A percentile compares a stretch with the other conserved stretches of the same genome.
These are phyloP conservation scores for Nakazawaea sp. DNA, from an alignment of 805 yeast species.

Conservation along the genomic window DNA sequence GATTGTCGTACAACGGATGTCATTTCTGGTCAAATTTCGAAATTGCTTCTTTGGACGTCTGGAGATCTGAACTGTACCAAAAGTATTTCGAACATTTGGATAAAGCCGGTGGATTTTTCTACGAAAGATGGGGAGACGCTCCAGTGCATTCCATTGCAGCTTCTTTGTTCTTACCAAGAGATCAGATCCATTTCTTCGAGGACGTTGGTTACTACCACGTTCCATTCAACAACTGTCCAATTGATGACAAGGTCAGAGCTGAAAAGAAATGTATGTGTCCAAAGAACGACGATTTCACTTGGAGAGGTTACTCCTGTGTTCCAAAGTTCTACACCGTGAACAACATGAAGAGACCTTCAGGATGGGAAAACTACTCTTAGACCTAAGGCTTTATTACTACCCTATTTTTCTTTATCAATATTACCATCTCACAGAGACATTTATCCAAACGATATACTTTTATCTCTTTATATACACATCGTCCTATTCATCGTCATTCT, in stretches of 20 bases:
- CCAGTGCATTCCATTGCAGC: constrained; percentile 90
- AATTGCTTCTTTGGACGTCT: constrained; percentile 65
- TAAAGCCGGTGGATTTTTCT: constrained; percentile 84
- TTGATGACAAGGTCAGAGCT: constrained; percentile 49
- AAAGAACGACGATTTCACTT: constrained; percentile 68
- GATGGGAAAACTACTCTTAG: constrained; percentile 56
- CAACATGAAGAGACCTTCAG: constrained; percentile 52
- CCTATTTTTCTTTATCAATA: constrained; percentile 1
- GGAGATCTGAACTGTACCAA: constrained; percentile 66
- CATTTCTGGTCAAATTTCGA: constrained; percentile 93
- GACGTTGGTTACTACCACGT: constrained; percentile 82
- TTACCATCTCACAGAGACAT: constrained; percentile 11
- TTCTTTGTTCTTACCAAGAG: constrained; percentile 63
- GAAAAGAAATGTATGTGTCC: constrained; percentile 68
- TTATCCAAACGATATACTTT: constrained; percentile 12
- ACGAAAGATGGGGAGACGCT: constrained; percentile 94
- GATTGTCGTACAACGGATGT: constrained; percentile 68
- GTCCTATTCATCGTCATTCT: no score
- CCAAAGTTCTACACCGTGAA: constrained; percentile 51
- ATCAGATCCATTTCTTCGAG: constrained; percentile 70
- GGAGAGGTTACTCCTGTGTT: constrained; percentile 70
- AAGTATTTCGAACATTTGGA: constrained; percentile 72
- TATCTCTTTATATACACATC: no score
- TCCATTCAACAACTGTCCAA: constrained; percentile 79
- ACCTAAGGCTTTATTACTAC: not conserved